Percentiles rank a stretch among this genome's conserved stretches.
Evolutionary conservation across 257 asterid species (phyloP).

Genomic region (Nicotiana attenuata): DNA sequence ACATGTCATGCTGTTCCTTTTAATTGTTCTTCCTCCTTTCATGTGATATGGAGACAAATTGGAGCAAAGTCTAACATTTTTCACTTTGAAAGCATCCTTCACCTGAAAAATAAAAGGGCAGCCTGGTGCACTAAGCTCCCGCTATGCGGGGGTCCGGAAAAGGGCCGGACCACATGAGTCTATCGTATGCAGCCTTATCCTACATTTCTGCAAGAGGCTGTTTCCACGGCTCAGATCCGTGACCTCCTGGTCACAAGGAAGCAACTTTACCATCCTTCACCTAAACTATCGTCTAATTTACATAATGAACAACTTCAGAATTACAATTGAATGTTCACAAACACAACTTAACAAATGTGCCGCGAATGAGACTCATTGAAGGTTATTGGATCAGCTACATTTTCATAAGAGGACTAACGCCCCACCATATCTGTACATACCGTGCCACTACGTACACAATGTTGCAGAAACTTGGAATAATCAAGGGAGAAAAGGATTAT

Average conservation of each 20-base stretch:
- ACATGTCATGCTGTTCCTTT: not conserved
- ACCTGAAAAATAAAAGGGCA: not conserved
- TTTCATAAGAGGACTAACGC: not conserved
- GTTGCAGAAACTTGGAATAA: not conserved
- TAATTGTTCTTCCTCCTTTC: not conserved
- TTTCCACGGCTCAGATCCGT: too few species aligned
- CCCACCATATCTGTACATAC: not conserved
- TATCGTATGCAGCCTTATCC: too few species aligned
- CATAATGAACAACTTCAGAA: not conserved
- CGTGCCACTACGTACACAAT: not conserved
- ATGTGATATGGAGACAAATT: not conserved
- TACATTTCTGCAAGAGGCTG: too few species aligned
- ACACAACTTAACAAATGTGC: not conserved
- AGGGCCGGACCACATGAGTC: too few species aligned
- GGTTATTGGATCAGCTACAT: not conserved
- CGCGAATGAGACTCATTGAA: too few species aligned
- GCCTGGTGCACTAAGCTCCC: too few species aligned
- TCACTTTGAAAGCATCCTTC: not conserved
- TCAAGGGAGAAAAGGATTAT: conserved; percentile 77
- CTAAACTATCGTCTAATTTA: not conserved
- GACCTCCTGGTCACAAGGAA: too few species aligned
- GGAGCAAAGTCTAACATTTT: not conserved
- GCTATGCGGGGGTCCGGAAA: too few species aligned
- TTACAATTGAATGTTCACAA: not conserved
- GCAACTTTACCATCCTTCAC: not conserved